Base-by-base conservation (phyloP, 2,329 filamentous ascomycete species). In the Alternaria infectoria region DNA sequence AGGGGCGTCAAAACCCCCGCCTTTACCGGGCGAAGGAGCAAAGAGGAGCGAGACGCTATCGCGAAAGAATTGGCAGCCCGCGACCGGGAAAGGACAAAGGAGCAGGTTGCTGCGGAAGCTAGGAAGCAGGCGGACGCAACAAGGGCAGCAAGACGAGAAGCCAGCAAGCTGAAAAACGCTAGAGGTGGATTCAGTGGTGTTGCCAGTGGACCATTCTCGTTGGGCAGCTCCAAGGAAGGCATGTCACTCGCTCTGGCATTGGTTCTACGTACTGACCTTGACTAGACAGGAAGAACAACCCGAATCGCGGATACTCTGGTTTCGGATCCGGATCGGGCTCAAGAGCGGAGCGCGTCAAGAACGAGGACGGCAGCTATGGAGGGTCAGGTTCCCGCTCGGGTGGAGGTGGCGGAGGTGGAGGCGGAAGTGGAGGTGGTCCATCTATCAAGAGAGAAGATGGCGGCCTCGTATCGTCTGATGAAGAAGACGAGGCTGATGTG, bases 381-480 rank as follows among this genome's bases (percentile, higher is more conserved):
- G 70, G 69, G 13, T 58, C 70, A 17, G 56, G 66, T 26, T 43
- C 54, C 46, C 66, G 68, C 36, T 70, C 70, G 45, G 59, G 60
- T 12, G 67, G 67, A 5, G 68, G 68, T 17, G 65, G 66, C 13
- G 52, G 66, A 11, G 52, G 59, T 10, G 52, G 65, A 47, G 56
- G 57, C 0, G 68, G 68, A 19, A 61, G 66, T 11, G 68, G 66
- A 45, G 55, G 57, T 8, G 52, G 65, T 43, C 32, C 69, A 9
- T 72, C 66, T 6, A 65, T 71, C 57, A 75, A 75, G 54, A 69
- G 69, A 40, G 70, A 79, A 63, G 69, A 82, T 59, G 80, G 80
- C 10, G 82, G 79, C 17, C 79, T 83, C 57, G 79, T 82, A 7
- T 83, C 83, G 11, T 83, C 83, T 23, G 84, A 83, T 32, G 84